Conservation (phyloP, 108 stramenopile genomes). For the Hondaea fermentalgiana region DNA sequence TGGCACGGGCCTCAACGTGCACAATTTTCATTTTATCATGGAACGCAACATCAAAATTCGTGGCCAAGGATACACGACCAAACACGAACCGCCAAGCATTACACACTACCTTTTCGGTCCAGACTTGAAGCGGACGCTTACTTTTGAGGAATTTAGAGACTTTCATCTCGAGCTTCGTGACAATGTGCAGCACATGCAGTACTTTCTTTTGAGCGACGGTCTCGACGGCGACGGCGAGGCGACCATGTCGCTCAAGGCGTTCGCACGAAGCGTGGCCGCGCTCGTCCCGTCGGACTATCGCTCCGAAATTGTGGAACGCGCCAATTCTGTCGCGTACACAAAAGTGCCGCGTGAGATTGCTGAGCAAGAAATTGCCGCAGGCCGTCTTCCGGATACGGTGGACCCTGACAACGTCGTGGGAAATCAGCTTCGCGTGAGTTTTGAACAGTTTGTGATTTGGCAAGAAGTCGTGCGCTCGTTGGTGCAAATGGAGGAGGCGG, state of each 20-base stretch:
- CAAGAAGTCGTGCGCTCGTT: not conserved
- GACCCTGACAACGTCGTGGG: not conserved
- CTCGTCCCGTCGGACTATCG: slow-evolving; percentile 15
- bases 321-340: not conserved
- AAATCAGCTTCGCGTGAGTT: not conserved
- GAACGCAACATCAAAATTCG: not conserved
- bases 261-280: not conserved
- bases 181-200: not conserved
- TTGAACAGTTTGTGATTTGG: not conserved
- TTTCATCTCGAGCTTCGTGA: not conserved
- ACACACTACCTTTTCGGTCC: not conserved
- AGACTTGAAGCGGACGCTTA: not conserved
- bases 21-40: slow-evolving; percentile 14
- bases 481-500: slow-evolving; percentile 7
- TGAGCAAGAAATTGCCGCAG: not conserved
- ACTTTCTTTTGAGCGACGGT: not conserved
- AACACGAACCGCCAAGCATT: not conserved
- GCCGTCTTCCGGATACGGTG: not conserved
- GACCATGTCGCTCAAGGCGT: not conserved
- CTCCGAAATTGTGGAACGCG: not conserved
- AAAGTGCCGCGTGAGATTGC: not conserved
- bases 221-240: not conserved
- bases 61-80: not conserved
- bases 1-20: not conserved
- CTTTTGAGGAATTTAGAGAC: not conserved